These are phyloP conservation scores for Rhizopogon parksii DNA, from an alignment of 1,284 basidiomycete species.

Conservation along the genomic window DNA sequence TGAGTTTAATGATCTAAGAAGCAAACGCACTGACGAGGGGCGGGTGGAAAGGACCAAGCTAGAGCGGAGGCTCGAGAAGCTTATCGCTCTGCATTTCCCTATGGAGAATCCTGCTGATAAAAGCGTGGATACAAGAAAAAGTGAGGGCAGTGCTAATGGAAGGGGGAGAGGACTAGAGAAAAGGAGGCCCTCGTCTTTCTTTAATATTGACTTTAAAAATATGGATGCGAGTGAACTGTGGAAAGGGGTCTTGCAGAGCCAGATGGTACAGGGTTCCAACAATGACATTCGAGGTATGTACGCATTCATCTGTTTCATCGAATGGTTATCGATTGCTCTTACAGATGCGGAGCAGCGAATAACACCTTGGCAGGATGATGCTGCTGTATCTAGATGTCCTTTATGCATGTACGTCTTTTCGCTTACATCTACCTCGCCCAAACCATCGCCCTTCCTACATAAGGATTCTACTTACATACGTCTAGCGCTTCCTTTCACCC, in stretches of 20 bases:
- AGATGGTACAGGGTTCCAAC: slow-evolving; percentile 36
- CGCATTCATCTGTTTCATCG: background rate
- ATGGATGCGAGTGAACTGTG: slow-evolving; percentile 60
- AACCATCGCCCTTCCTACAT: background rate
- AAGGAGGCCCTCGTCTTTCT: slow-evolving; percentile 57
- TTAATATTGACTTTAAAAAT: slow-evolving; percentile 53
- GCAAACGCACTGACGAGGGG: slow-evolving; percentile 47
- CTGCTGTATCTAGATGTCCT: slow-evolving; percentile 69
- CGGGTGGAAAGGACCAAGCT: slow-evolving; percentile 75
- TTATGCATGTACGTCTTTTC: slow-evolving; percentile 67
- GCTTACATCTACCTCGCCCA: background rate
- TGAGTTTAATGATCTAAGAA: slow-evolving; percentile 63
- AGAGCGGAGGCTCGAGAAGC: slow-evolving; percentile 78
- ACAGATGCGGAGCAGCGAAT: slow-evolving; percentile 84
- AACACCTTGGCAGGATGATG: slow-evolving; percentile 92
- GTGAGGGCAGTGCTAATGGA: slow-evolving; percentile 15
- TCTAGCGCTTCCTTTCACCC: slow-evolving; percentile 76
- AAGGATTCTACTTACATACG: background rate
- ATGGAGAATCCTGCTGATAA: slow-evolving; percentile 10
- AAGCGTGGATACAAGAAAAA: slow-evolving; percentile 13
- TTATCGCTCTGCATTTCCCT: slow-evolving; percentile 79
- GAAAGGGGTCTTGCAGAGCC: slow-evolving; percentile 48
- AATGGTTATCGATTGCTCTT: slow-evolving; percentile 9
- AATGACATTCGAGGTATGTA: slow-evolving; percentile 53
- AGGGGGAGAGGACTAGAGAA: slow-evolving; percentile 16